Evolutionary conservation across 2,329 filamentous ascomycete species (phyloP).

Genomic region (Aspergillus awamori): DNA sequence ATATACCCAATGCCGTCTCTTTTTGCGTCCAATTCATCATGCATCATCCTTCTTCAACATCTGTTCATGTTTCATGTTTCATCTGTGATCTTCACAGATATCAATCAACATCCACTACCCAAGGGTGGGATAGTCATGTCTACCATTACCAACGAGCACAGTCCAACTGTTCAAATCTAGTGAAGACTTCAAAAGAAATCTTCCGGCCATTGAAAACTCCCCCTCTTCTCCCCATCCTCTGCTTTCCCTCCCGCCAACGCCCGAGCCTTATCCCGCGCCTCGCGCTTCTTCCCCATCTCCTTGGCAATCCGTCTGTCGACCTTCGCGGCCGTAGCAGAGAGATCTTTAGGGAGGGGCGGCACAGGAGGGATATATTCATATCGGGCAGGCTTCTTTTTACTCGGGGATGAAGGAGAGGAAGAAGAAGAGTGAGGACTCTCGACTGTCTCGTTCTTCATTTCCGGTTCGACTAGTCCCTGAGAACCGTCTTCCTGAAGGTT

Average conservation of each 20-base stretch:
- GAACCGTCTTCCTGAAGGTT: conserved; percentile 11
- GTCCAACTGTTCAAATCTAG: background rate
- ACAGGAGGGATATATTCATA: conserved; percentile 45
- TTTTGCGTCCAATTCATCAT: background rate
- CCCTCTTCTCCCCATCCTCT: background rate
- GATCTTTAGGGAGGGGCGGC: conserved; percentile 42
- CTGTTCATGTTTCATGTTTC: too few species aligned
- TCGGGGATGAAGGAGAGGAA: conserved; percentile 19
- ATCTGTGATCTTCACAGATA: too few species aligned
- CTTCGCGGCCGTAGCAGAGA: conserved; percentile 33
- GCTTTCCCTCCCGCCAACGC: conserved; percentile 3
- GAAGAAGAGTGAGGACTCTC: conserved; percentile 9
- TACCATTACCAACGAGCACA: background rate
- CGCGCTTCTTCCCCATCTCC: conserved; percentile 27
- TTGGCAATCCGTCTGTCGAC: conserved; percentile 26
- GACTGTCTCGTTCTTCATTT: conserved; percentile 8
- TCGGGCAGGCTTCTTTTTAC: conserved; percentile 16
- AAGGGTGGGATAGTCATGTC: background rate
- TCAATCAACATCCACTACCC: too few species aligned
- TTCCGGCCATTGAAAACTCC: conserved; percentile 47
- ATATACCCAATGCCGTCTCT: background rate
- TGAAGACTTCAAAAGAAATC: conserved; percentile 34
- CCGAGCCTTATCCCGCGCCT: conserved; percentile 5
- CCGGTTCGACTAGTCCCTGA: too few species aligned
- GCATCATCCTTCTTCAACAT: background rate